These are phyloP conservation scores for Chalciporus piperatus DNA, from an alignment of 768 basidiomycete genomes.

Conservation along the genomic window DNA sequence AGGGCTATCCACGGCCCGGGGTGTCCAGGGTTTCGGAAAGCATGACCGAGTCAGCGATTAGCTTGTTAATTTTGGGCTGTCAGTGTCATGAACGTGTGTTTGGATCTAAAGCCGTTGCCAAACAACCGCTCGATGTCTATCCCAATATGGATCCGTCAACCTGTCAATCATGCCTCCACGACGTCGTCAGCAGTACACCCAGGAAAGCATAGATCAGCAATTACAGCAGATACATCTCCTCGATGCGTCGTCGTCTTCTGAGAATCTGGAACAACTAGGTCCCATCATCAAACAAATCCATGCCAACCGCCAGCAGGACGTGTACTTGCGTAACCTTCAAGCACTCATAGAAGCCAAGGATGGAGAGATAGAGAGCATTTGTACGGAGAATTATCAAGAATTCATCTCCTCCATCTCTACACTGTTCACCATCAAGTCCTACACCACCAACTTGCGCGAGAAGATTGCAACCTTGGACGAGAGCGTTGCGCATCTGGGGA, in stretches of 20 bases:
- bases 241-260: conserved; percentile 83
- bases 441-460: conserved; percentile 90
- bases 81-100: conserved; percentile 19
- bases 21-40: not conserved
- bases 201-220: conserved; percentile 85
- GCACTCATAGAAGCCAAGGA: conserved; percentile 93
- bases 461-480: conserved; percentile 87
- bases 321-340: conserved; percentile 82
- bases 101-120: conserved; percentile 36
- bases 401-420: conserved; percentile 98
- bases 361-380: conserved; percentile 93
- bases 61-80: not conserved
- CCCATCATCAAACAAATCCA: conserved; percentile 95
- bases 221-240: conserved; percentile 88
- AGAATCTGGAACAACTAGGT: conserved; percentile 93
- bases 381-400: conserved; percentile 95
- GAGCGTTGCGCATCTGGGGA: conserved; percentile 85
- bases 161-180: conserved; percentile 64
- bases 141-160: conserved; percentile 16
- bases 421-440: conserved; percentile 91
- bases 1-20: not conserved
- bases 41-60: too few species aligned
- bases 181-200: conserved; percentile 68
- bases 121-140: conserved; percentile 32
- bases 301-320: conserved; percentile 82